phyloP scores from a whole-genome alignment of 2,329 filamentous ascomycete genomes.

The Stemphylium vesicarium region DNA sequence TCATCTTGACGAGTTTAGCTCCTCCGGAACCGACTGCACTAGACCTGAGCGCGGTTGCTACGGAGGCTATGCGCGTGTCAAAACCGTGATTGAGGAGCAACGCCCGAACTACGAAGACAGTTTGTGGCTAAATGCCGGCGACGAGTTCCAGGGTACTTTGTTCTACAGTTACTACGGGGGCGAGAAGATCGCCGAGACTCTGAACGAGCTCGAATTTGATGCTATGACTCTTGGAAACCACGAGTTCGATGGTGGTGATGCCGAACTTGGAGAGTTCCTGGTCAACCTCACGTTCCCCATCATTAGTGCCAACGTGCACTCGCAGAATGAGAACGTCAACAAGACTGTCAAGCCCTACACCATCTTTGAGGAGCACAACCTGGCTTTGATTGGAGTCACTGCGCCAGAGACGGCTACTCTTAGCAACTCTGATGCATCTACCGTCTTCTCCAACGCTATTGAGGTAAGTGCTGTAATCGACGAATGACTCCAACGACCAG shows the following conservation, averaged over 20 bases:
- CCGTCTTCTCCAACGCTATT: constrained; percentile 65
- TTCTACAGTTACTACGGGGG: constrained; percentile 72
- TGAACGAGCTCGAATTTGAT: constrained; percentile 71
- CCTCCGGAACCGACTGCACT: constrained; percentile 67
- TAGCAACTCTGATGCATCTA: constrained; percentile 64
- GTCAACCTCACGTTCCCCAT: constrained; percentile 70
- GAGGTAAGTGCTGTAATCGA: constrained; percentile 21
- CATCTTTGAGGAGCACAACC: constrained; percentile 65
- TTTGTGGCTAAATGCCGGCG: constrained; percentile 69
- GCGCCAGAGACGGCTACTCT: constrained; percentile 66
- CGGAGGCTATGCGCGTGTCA: constrained; percentile 70
- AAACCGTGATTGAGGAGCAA: constrained; percentile 64
- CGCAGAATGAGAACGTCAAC: constrained; percentile 65
- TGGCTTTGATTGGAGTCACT: constrained; percentile 70
- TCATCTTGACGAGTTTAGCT: constrained; percentile 68
- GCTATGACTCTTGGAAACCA: constrained; percentile 61
- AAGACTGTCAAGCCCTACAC: constrained; percentile 70
- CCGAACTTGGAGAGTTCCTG: constrained; percentile 66
- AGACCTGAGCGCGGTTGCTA: constrained; percentile 64
- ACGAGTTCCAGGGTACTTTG: constrained; percentile 72
- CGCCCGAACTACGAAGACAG: constrained; percentile 65
- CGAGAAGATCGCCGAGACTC: constrained; percentile 70
- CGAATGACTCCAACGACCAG: neutral
- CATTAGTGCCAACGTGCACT: constrained; percentile 67
- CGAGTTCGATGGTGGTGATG: constrained; percentile 70